phyloP scores from a whole-genome alignment of 805 yeast genomes.

The Candida boleticola region DNA sequence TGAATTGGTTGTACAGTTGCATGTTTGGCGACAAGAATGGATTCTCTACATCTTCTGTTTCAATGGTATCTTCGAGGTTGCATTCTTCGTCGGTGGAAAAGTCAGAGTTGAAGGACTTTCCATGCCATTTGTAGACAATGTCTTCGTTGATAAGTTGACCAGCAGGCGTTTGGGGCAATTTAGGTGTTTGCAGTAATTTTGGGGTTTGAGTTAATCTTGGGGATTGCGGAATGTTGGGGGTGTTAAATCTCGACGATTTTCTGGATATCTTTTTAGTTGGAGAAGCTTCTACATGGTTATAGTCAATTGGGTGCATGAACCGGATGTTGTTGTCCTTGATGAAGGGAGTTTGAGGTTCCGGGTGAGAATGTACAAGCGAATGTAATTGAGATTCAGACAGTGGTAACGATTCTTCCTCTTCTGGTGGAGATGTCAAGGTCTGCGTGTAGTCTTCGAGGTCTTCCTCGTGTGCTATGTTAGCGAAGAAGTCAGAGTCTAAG shows the following conservation, averaged over 20 bases:
- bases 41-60: constrained; percentile 14
- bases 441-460: not conserved
- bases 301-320: constrained; percentile 3
- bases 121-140: constrained; percentile 37
- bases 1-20: not conserved
- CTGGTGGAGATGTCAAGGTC: not conserved
- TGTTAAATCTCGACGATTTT: not conserved
- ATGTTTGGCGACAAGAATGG: constrained; percentile 19
- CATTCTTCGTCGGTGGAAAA: constrained; percentile 30
- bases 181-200: constrained; percentile 1
- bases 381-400: too few species aligned
- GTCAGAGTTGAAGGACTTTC: constrained; percentile 25
- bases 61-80: constrained; percentile 6
- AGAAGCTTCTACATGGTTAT: constrained; percentile 5
- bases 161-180: constrained; percentile 25
- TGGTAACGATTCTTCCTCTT: not conserved
- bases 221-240: not conserved
- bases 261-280: not conserved
- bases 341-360: not conserved
- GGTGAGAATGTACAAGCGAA: not conserved
- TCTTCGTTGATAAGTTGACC: constrained; percentile 33
- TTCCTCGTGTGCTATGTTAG: constrained; percentile 6
- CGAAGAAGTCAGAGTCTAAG: constrained; percentile 7
- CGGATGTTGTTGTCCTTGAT: not conserved
- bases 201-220: not conserved